phyloP scores from a whole-genome alignment of 495 filamentous ascomycete genomes.

The Emericellopsis terricola region DNA sequence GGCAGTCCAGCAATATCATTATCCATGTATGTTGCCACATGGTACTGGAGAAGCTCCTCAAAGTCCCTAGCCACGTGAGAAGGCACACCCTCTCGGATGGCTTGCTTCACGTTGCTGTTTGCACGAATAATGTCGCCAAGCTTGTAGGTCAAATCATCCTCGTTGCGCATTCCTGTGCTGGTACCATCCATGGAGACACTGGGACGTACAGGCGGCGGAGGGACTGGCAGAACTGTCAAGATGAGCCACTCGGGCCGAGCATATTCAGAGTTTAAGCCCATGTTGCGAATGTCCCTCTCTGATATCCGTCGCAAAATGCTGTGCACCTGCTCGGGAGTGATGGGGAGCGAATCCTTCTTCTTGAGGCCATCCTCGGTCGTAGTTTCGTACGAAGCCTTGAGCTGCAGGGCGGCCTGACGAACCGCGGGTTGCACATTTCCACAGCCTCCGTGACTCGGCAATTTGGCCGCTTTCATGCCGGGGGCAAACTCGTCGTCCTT shows the following conservation, averaged over 20 bases:
- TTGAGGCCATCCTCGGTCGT: slow-evolving; percentile 59
- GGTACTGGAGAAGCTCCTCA: slow-evolving; percentile 83
- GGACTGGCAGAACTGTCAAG: slow-evolving; percentile 83
- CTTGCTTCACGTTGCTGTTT: slow-evolving; percentile 81
- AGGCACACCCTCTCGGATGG: slow-evolving; percentile 74
- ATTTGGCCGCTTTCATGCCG: slow-evolving; percentile 23
- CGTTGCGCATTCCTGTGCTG: slow-evolving; percentile 67
- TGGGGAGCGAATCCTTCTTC: slow-evolving; percentile 66
- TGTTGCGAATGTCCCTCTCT: slow-evolving; percentile 58
- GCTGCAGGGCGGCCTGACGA: slow-evolving; percentile 63
- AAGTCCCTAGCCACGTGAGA: slow-evolving; percentile 81
- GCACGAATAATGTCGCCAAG: slow-evolving; percentile 95
- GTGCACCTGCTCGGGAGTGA: slow-evolving; percentile 70
- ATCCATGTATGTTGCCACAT: slow-evolving; percentile 98
- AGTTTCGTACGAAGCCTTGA: slow-evolving; percentile 35
- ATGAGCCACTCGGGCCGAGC: slow-evolving; percentile 98
- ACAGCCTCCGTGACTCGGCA: slow-evolving; percentile 62
- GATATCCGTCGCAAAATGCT: slow-evolving; percentile 73
- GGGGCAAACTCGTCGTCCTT: slow-evolving; percentile 30
- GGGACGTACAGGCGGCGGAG: slow-evolving; percentile 85
- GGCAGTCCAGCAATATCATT: slow-evolving; percentile 96
- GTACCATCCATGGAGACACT: slow-evolving; percentile 91
- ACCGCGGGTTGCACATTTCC: slow-evolving; percentile 81
- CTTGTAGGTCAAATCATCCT: slow-evolving; percentile 98
- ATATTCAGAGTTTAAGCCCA: slow-evolving; percentile 84